These are phyloP conservation scores for Ploettnerulaceae sp. DNA, from an alignment of 2,329 filamentous ascomycete genomes.

Conservation along the genomic window DNA sequence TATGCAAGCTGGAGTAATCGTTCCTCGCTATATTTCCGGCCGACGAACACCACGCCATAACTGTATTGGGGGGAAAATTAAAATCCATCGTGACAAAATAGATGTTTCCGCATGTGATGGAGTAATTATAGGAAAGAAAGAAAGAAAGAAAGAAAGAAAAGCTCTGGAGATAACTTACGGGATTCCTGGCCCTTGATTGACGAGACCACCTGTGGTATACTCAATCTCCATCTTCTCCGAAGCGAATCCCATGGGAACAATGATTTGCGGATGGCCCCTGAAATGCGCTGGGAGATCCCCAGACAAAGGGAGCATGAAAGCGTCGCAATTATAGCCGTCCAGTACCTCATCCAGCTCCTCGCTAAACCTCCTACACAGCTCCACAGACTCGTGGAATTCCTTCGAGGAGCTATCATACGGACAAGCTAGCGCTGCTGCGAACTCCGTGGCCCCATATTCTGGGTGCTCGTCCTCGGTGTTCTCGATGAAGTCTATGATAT, in stretches of 20 bases:
- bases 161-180: no score
- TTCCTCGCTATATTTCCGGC: background rate
- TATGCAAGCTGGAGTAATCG: background rate
- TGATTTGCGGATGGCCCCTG: background rate
- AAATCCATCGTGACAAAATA: no score
- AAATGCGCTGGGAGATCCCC: background rate
- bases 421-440: no score
- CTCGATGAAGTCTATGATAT: no score
- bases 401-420: no score
- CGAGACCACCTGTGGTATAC: background rate
- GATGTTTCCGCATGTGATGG: no score
- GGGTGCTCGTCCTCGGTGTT: no score
- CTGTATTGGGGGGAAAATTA: no score
- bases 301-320: background rate
- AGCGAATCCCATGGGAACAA: background rate
- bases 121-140: background rate
- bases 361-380: no score
- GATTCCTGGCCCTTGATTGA: background rate
- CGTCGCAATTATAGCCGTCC: no score
- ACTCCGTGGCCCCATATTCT: no score
- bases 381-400: no score
- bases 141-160: background rate
- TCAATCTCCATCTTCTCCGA: background rate
- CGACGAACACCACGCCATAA: background rate
- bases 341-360: slow-evolving; percentile 1